These are phyloP conservation scores for Fraxinus dipetala DNA, from an alignment of 305 asterid species.

Conservation along the genomic window DNA sequence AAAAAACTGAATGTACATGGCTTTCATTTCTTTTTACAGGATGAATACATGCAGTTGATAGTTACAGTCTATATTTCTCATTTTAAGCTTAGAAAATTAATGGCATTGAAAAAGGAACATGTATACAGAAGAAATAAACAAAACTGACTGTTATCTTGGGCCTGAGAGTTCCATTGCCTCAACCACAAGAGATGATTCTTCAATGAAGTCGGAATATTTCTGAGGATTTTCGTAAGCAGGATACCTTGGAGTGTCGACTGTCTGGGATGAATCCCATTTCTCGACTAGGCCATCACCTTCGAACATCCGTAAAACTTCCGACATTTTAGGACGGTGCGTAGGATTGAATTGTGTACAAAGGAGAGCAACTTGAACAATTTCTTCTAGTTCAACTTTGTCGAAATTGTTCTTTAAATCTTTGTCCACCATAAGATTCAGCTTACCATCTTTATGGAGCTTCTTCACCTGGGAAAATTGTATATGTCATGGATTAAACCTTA, in stretches of 20 bases:
- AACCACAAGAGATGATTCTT: conserved; percentile 72
- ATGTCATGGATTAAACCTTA: neutral
- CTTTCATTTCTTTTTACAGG: conserved; percentile 47
- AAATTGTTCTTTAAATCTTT: conserved; percentile 53
- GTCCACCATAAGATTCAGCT: conserved; percentile 67
- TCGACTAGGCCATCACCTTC: conserved; percentile 90
- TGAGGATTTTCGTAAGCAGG: conserved; percentile 52
- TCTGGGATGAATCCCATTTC: conserved; percentile 88
- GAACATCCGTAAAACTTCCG: conserved; percentile 81
- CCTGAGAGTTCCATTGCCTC: conserved; percentile 97
- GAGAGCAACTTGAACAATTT: conserved; percentile 82
- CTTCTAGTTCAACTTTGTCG: conserved; percentile 64
- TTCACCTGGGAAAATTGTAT: conserved; percentile 49
- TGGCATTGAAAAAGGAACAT: conserved; percentile 1
- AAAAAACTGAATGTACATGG: conserved; percentile 28
- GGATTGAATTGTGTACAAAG: conserved; percentile 82
- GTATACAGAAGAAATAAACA: neutral
- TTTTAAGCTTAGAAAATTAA: conserved; percentile 15
- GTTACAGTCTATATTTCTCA: conserved; percentile 29
- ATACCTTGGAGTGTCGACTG: conserved; percentile 49
- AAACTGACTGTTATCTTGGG: conserved; percentile 59
- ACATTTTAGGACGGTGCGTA: conserved; percentile 76
- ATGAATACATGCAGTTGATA: conserved; percentile 39
- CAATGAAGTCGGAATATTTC: conserved; percentile 72
- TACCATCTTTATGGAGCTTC: conserved; percentile 79